Evolutionary conservation across 345 rosid genomes (phyloP).

Genomic region (Citrus australasica): DNA sequence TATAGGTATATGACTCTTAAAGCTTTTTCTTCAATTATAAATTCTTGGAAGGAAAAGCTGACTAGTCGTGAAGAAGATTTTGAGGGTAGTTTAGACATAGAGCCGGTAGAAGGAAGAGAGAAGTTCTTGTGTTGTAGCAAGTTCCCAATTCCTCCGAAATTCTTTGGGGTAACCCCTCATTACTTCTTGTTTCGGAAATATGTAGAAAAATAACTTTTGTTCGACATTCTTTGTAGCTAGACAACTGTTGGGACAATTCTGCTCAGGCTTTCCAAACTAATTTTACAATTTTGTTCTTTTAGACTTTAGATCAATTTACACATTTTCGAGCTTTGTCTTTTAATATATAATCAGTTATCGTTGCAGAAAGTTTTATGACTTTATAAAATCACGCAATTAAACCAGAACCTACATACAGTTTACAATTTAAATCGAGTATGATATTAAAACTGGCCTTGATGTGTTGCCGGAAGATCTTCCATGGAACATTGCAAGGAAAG

Average conservation of each 20-base stretch:
- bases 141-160: constrained; percentile 11
- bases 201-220: constrained; percentile 21
- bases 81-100: constrained; percentile 7
- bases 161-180: constrained; percentile 33
- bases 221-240: constrained; percentile 31
- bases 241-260: constrained; percentile 5
- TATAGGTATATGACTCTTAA: not conserved
- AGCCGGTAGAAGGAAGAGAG: not conserved
- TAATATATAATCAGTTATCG: not conserved
- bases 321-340: not conserved
- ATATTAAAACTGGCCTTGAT: too few relatives aligned
- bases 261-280: constrained; percentile 7
- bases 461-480: too few relatives aligned
- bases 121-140: constrained; percentile 9
- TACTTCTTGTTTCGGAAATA: constrained; percentile 20
- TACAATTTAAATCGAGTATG: not conserved
- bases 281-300: not conserved
- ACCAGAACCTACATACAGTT: not conserved
- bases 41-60: not conserved
- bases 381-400: too few relatives aligned
- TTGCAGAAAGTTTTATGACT: not conserved
- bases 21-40: not conserved
- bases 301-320: not conserved
- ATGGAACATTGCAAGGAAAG: too few relatives aligned
- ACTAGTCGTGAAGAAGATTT: not conserved